These are phyloP conservation scores for Thermochaetoides dissita DNA, from an alignment of 2,329 filamentous ascomycete genomes.

Conservation along the genomic window DNA sequence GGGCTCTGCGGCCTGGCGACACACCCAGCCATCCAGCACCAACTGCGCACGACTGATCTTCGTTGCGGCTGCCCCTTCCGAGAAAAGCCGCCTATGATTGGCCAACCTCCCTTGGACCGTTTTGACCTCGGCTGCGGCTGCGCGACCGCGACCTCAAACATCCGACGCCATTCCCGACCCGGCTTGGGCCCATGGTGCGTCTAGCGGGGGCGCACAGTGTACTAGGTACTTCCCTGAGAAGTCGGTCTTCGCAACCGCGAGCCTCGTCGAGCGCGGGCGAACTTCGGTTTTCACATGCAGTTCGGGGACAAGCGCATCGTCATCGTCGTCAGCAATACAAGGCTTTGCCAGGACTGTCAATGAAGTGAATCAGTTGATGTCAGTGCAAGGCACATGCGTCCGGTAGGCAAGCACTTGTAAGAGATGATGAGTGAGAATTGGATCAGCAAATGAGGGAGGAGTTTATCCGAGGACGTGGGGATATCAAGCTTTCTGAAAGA, in stretches of 20 bases:
- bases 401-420: too few species aligned
- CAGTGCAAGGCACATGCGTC: too few species aligned
- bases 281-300: background rate
- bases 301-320: background rate
- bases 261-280: background rate
- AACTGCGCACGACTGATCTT: background rate
- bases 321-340: too few species aligned
- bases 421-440: too few species aligned
- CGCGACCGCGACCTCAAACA: background rate
- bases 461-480: too few species aligned
- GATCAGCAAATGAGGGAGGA: too few species aligned
- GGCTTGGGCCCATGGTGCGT: too few species aligned
- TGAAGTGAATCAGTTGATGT: too few species aligned
- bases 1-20: too few species aligned
- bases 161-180: background rate
- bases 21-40: background rate
- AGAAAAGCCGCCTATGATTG: slow-evolving; percentile 3
- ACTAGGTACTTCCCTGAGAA: slow-evolving; percentile 1
- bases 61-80: slow-evolving; percentile 3
- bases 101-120: slow-evolving; percentile 4
- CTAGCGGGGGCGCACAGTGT: too few species aligned
- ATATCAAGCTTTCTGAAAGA: too few species aligned
- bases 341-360: too few species aligned
- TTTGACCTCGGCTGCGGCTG: slow-evolving; percentile 10
- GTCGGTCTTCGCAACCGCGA: slow-evolving; percentile 2